Percentiles rank a stretch among this genome's conserved stretches.
phyloP scores from a whole-genome alignment of 202 grass and related monocot genomes.

The Schoenoplectus tabernaemontani region DNA sequence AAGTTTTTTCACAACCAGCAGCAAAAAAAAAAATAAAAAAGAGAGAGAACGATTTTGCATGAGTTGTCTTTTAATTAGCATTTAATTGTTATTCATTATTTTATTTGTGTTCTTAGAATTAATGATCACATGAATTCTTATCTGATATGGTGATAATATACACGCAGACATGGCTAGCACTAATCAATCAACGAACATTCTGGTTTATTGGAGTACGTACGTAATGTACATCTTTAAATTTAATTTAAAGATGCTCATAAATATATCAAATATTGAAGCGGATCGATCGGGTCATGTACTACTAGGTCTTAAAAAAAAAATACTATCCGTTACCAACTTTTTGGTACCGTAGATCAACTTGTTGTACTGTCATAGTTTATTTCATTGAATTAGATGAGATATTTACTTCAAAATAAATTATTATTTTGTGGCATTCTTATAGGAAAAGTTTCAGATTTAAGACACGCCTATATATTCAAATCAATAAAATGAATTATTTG shows the following conservation, averaged over 20 bases:
- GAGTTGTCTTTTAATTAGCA: neutral
- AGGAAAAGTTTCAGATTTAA: too few relatives aligned
- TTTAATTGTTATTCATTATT: too few relatives aligned
- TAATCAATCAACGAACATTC: neutral
- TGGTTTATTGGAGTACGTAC: neutral
- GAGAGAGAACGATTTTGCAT: neutral
- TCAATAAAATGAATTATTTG: too few relatives aligned
- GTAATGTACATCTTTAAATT: neutral
- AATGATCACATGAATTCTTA: slow-evolving; percentile 6
- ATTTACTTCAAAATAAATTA: too few relatives aligned
- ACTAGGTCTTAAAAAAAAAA: neutral
- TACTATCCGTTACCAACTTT: too few relatives aligned
- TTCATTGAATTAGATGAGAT: too few relatives aligned
- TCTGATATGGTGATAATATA: neutral
- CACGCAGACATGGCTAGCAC: neutral
- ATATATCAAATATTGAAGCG: neutral
- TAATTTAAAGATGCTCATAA: neutral
- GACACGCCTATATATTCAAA: too few relatives aligned
- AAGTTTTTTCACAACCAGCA: neutral
- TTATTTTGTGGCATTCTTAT: too few relatives aligned
- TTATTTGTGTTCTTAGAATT: neutral
- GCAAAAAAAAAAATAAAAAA: neutral
- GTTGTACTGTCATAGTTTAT: too few relatives aligned
- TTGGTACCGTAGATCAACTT: too few relatives aligned
- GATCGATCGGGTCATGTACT: neutral